phyloP scores from a whole-genome alignment of 495 filamentous ascomycete genomes.

The Aspergillus sparsus region DNA sequence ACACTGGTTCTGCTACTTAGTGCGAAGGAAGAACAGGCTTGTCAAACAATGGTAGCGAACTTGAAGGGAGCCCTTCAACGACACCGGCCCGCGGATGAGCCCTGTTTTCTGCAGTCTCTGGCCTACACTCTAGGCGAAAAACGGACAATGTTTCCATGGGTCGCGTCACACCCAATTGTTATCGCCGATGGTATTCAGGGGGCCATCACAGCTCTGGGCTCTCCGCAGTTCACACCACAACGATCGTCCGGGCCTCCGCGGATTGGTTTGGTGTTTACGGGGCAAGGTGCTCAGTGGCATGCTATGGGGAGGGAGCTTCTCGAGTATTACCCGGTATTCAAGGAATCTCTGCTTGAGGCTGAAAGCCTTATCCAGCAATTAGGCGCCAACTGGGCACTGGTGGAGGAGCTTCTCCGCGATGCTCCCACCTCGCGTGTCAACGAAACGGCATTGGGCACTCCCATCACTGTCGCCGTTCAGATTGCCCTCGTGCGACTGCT shows the following conservation, averaged over 20 bases:
- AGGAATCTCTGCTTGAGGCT: no score
- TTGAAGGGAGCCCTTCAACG: neutral
- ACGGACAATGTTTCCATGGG: neutral
- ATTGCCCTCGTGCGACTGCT: no score
- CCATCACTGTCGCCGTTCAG: no score
- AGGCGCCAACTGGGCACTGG: neutral
- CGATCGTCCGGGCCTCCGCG: no score
- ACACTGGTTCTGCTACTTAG: neutral
- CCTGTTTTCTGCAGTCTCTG: neutral
- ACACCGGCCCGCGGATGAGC: slow-evolving; percentile 5
- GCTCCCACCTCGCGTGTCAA: neutral
- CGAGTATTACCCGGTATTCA: no score
- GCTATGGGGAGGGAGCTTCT: slow-evolving; percentile 36
- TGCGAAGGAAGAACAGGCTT: neutral
- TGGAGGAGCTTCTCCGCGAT: neutral
- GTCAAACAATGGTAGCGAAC: neutral
- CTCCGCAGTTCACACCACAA: neutral
- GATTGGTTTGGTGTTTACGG: slow-evolving; percentile 38
- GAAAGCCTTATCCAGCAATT: no score
- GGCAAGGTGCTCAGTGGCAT: slow-evolving; percentile 41
- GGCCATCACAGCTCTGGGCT: neutral
- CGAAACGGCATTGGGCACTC: neutral
- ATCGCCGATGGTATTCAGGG: neutral
- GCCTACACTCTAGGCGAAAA: neutral
- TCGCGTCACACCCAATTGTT: neutral